Evolutionary conservation across 2,329 filamentous ascomycete species (phyloP).

Genomic region (Penicillium crustosum): DNA sequence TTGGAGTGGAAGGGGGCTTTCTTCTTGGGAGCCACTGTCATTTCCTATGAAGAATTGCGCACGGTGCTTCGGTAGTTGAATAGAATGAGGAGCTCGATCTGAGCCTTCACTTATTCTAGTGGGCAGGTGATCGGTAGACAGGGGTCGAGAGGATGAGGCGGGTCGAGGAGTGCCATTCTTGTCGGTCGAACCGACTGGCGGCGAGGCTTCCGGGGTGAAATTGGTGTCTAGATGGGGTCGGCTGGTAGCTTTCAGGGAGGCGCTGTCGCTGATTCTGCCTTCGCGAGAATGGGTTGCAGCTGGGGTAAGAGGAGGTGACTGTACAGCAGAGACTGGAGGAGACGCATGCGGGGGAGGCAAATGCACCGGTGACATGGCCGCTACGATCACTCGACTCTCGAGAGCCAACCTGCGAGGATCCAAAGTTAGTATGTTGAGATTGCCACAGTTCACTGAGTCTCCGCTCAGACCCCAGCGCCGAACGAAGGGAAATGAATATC

Average conservation of each 20-base stretch:
- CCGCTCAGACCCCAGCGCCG: background rate
- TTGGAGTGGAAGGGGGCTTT: slow-evolving; percentile 63
- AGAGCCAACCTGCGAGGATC: slow-evolving; percentile 41
- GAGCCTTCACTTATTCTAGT: slow-evolving; percentile 46
- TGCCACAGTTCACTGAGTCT: background rate
- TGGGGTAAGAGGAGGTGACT: slow-evolving; percentile 87
- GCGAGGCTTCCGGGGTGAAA: slow-evolving; percentile 57
- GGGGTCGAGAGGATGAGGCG: slow-evolving; percentile 42
- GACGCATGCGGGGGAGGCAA: slow-evolving; percentile 67
- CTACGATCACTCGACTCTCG: slow-evolving; percentile 63
- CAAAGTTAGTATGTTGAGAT: slow-evolving; percentile 10
- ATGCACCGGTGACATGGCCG: slow-evolving; percentile 59
- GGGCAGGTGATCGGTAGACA: slow-evolving; percentile 42
- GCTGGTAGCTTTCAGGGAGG: slow-evolving; percentile 34
- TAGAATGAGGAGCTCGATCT: slow-evolving; percentile 44
- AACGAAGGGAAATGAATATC: background rate
- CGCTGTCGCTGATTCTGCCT: slow-evolving; percentile 38
- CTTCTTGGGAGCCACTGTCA: slow-evolving; percentile 57
- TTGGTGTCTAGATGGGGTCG: slow-evolving; percentile 33
- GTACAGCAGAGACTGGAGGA: slow-evolving; percentile 68
- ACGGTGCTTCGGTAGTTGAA: slow-evolving; percentile 50
- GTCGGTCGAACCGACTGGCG: slow-evolving; percentile 45
- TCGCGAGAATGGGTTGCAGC: slow-evolving; percentile 68
- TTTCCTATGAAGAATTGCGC: slow-evolving; percentile 59
- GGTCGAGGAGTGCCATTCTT: slow-evolving; percentile 35